Evolutionary conservation across 257 asterid genomes (phyloP).

Genomic region (Gardenia jasminoides): DNA sequence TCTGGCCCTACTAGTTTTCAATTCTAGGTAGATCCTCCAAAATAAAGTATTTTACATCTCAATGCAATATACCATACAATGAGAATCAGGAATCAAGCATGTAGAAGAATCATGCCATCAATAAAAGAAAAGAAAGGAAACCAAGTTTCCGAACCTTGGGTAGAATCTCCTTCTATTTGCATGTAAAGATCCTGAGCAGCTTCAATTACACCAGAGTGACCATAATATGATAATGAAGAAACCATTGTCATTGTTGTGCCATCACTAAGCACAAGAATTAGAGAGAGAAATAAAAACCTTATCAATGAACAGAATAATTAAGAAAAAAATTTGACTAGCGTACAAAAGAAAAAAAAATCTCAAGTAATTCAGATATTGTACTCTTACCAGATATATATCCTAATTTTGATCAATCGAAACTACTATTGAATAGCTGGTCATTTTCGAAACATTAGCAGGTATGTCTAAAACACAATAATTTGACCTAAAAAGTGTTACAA

Average conservation of each 20-base stretch:
- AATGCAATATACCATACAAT: neutral
- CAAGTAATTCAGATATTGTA: neutral
- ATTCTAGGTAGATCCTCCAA: neutral
- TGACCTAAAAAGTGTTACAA: too few species aligned
- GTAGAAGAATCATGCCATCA: neutral
- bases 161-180: slow-evolving; percentile 27
- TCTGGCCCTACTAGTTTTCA: too few species aligned
- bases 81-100: neutral
- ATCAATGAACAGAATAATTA: slow-evolving; percentile 10
- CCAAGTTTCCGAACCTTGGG: slow-evolving; percentile 19
- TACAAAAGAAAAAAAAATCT: neutral
- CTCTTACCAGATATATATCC: neutral
- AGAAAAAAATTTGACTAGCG: neutral
- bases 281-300: neutral
- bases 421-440: neutral
- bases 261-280: neutral
- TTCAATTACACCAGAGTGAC: slow-evolving; percentile 34
- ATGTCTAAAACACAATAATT: too few species aligned
- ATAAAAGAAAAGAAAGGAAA: neutral
- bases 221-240: slow-evolving; percentile 24
- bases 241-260: slow-evolving; percentile 5
- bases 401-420: neutral
- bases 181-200: slow-evolving; percentile 33
- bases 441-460: neutral
- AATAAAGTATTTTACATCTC: neutral